A percentile compares a stretch with the other conserved stretches of the same genome.
phyloP scores from a whole-genome alignment of 1,139 yeast genomes.

The Saccharomycopsis phalli region DNA sequence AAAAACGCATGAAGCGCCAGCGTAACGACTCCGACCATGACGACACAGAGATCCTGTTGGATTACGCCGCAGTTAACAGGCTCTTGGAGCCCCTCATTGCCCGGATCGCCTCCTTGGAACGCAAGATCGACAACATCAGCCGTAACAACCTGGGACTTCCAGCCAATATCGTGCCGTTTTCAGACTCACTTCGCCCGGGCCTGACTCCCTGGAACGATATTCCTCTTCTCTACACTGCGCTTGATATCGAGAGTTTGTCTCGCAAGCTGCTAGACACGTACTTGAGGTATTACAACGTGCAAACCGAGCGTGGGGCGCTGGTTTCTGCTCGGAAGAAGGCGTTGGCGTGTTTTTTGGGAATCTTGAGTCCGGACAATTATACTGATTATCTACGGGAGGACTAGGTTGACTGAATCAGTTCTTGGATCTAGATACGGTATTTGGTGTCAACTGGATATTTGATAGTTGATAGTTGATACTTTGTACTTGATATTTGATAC shows the following conservation, averaged over 20 bases:
- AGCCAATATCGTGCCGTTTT: constrained; percentile 17
- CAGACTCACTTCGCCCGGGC: constrained; percentile 14
- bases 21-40: constrained; percentile 10
- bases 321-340: constrained; percentile 10
- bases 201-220: constrained; percentile 14
- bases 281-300: constrained; percentile 10
- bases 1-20: constrained; percentile 13
- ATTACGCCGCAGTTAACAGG: too few relatives aligned
- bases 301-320: constrained; percentile 1
- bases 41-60: constrained; percentile 3
- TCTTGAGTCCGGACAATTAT: constrained; percentile 18
- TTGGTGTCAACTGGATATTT: neutral
- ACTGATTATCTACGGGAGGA: constrained; percentile 4
- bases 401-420: neutral
- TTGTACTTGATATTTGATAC: too few relatives aligned
- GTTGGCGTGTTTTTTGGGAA: constrained; percentile 17
- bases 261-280: constrained; percentile 12
- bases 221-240: constrained; percentile 17
- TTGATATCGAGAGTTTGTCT: constrained; percentile 16
- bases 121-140: constrained; percentile 17
- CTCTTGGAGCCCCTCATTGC: constrained; percentile 11
- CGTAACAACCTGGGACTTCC: constrained; percentile 19
- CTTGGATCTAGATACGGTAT: neutral
- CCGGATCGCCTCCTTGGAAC: constrained; percentile 13
- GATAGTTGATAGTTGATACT: too few relatives aligned